Evolutionary conservation across 768 basidiomycete species (phyloP), one percentile per base, ranked within the genome.

Genomic region (Clitopilus hobsonii): DNA sequence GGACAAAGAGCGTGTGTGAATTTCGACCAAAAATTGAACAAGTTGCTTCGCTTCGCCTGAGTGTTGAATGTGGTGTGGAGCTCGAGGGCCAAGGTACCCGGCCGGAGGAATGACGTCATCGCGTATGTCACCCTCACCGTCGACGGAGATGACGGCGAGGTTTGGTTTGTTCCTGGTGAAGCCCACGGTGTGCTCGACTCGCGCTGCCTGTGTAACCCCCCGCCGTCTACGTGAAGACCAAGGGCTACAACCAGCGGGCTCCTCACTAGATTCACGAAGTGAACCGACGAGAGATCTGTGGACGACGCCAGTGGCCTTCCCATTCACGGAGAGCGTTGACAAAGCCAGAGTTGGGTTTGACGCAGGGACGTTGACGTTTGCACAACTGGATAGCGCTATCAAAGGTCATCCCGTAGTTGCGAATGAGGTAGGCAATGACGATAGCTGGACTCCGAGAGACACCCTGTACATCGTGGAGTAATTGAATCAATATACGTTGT

Each of bases 371-470:
- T 59, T 83, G 82, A 53, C 78, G 78, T 60, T 81, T 81, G 58
- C 88, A 75, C 58, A 84, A 77, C 0, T 81, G 72, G 54, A 76
- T 69, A 0, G 89, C 88, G 45, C 75, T 71, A 57, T 89, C 85
- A 66, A 83, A 90, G 7, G 85, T 74, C 86, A 90, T 87, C 38
- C 80, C 83, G 55, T 82, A 81, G 58, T 83, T 78, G 60, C 84
- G 80, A 61, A 91, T 91, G 63, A 91, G 84, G 71, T 89, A 91
- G 45, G 89, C 89, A 56, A 91, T 88, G 55, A 89, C 83, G 62
- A 91, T 80, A 6, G 89, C 80, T 14, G 87, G 78, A 49, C 83
- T 85, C 59, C 89, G 83, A n/a, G 89, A 91, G 52, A 91, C 76
- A 58, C 89, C 89, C 88, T 89, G 64, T 51, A 27, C n/a, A n/a